Percentiles rank a stretch among this genome's conserved stretches.
Conservation (phyloP, 352 stramenopile species). For the Phytopythium helicoides region DNA sequence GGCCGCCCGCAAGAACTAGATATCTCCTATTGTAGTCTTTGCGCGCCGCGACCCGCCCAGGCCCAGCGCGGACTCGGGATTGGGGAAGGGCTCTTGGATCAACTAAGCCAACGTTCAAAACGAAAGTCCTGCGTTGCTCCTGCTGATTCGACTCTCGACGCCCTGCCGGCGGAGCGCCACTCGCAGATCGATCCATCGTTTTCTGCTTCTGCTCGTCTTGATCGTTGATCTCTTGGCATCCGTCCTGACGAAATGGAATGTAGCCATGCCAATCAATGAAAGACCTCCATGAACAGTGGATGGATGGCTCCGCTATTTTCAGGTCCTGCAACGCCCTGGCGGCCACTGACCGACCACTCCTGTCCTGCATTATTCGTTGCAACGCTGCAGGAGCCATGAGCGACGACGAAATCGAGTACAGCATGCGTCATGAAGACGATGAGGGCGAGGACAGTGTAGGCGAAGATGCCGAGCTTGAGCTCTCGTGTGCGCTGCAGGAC, state of each 20-base stretch:
- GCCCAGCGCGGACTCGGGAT: too few species aligned
- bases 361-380: neutral
- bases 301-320: too few species aligned
- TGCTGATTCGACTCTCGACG: neutral
- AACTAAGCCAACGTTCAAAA: conserved; percentile 9
- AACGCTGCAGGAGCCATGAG: neutral
- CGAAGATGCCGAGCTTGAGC: conserved; percentile 72
- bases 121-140: conserved; percentile 1
- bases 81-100: conserved; percentile 3
- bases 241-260: too few species aligned
- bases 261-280: too few species aligned
- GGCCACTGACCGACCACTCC: neutral
- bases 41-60: conserved; percentile 1
- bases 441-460: conserved; percentile 56
- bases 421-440: conserved; percentile 17
- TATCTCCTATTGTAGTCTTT: conserved; percentile 3
- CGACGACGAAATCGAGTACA: conserved; percentile 1
- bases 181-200: too few species aligned
- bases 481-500: conserved; percentile 74
- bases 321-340: neutral
- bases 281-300: too few species aligned
- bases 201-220: too few species aligned
- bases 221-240: too few species aligned
- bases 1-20: conserved; percentile 77
- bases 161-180: neutral